Conservation (phyloP, 345 rosid species). For the Gossypium thurberi region DNA sequence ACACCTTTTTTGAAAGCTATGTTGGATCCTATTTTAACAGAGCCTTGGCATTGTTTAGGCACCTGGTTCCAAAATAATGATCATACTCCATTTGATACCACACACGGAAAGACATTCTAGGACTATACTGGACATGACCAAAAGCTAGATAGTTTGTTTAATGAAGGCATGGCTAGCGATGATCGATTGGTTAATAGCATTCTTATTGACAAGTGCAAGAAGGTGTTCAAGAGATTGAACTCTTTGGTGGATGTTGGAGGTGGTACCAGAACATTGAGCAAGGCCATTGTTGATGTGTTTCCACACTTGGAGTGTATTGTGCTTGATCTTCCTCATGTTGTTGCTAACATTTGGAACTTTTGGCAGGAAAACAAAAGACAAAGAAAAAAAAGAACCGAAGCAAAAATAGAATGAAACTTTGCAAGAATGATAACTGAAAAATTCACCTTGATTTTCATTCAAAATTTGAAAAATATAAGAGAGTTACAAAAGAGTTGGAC, state of each 20-base stretch:
- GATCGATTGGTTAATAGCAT: background rate
- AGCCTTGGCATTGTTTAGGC: constrained; percentile 21
- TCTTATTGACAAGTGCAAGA: constrained; percentile 9
- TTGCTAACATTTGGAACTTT: background rate
- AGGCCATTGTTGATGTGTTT: constrained; percentile 18
- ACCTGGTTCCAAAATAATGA: constrained; percentile 27
- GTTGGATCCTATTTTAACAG: constrained; percentile 16
- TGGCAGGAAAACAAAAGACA: too few species aligned
- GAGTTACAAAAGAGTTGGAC: too few species aligned
- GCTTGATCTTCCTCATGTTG: constrained; percentile 35
- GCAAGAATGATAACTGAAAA: too few species aligned
- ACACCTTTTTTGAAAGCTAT: constrained; percentile 16
- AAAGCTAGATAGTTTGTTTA: too few species aligned
- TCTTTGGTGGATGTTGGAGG: constrained; percentile 38
- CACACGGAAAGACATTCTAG: constrained; percentile 17
- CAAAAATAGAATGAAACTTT: too few species aligned
- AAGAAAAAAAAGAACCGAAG: too few species aligned
- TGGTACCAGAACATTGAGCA: constrained; percentile 27
- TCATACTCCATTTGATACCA: constrained; percentile 21
- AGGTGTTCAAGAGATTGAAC: constrained; percentile 21
- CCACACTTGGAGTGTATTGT: constrained; percentile 32
- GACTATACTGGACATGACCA: background rate
- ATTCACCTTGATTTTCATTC: too few species aligned
- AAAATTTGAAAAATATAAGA: too few species aligned
- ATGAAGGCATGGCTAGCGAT: background rate